Base-by-base conservation (phyloP, 257 asterid genomes). In the Lycium barbarum region DNA sequence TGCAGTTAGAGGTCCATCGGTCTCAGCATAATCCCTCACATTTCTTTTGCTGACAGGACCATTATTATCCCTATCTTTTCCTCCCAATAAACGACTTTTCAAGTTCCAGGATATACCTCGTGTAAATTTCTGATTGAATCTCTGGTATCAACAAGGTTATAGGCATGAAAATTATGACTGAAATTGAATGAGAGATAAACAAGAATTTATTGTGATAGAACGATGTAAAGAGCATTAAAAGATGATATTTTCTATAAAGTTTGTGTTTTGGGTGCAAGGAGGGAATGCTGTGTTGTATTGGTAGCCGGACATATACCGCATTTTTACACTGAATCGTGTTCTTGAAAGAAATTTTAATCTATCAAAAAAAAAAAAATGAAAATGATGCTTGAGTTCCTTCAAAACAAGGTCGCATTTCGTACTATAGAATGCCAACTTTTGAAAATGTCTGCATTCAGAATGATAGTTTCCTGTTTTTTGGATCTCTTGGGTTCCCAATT, bases 391-490 rank as follows among this genome's bases (percentile, higher is more conserved):
- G 57, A 43, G 38, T 70, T 70, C 33, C 33, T 38, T 70, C 14
- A 70, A 26, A 70, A 38, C 33, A 15, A 17, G 53, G 53, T 70
- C 17, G 54, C 12, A 70, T 26, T 70, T 18, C 8, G 35, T 71
- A 43, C 79, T 40, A 6, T 11, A 43, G 54, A 70, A 17, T 70
- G 33, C 33, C 54, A 38, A 70, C 38, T 70, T 70, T 15, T 38
- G 26, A 70, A 67, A 38, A 9, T 40, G 79, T 71, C 15, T 18
- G 79, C 36, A 71, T 71, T 18, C 55, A 18, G 57, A 43, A 18
- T 71, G 79, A 71, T 43, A 43, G 35, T 17, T 71, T 71, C 79
- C 55, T 43, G 15, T 18, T 71, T 71, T 71, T n/a, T 40, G 54
- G 55, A 40, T 20, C 8, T 62, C 36, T 20, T 63, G 38, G 70